Conservation (phyloP, 2,329 filamentous ascomycete genomes). For the Drechslera avenae region DNA sequence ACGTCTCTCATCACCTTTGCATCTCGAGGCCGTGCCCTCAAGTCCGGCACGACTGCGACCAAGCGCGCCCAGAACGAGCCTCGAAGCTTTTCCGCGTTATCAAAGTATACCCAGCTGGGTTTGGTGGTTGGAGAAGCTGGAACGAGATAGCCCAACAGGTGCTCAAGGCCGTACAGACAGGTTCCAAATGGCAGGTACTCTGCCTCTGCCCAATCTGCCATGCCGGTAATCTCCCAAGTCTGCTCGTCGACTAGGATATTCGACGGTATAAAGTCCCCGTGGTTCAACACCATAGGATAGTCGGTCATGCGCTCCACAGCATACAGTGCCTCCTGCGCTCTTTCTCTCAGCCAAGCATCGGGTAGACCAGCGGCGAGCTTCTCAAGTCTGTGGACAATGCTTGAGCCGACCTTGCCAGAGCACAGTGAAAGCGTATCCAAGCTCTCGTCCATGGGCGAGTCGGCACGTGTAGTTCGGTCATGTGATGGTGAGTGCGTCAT, state of each 20-base stretch:
- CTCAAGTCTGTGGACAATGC: slow-evolving; percentile 31
- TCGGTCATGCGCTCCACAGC: slow-evolving; percentile 53
- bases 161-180: slow-evolving; percentile 65
- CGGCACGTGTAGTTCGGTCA: slow-evolving; percentile 14
- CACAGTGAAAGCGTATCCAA: slow-evolving; percentile 23
- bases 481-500: not conserved
- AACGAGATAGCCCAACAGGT: slow-evolving; percentile 59
- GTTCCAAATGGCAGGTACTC: slow-evolving; percentile 66
- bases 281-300: slow-evolving; percentile 63
- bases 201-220: slow-evolving; percentile 70
- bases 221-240: slow-evolving; percentile 55
- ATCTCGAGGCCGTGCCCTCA: slow-evolving; percentile 43
- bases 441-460: slow-evolving; percentile 25
- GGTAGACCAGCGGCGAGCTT: slow-evolving; percentile 35
- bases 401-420: slow-evolving; percentile 37
- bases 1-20: slow-evolving; percentile 56
- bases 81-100: slow-evolving; percentile 52
- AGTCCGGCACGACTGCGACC: slow-evolving; percentile 40
- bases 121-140: not conserved
- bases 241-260: slow-evolving; percentile 61
- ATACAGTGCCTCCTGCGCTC: slow-evolving; percentile 20
- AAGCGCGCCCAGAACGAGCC: slow-evolving; percentile 58
- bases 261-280: slow-evolving; percentile 64
- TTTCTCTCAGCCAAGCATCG: slow-evolving; percentile 19
- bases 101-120: slow-evolving; percentile 49